phyloP scores from a whole-genome alignment of 768 basidiomycete genomes.

The Coprinopsis strossmayeri region DNA sequence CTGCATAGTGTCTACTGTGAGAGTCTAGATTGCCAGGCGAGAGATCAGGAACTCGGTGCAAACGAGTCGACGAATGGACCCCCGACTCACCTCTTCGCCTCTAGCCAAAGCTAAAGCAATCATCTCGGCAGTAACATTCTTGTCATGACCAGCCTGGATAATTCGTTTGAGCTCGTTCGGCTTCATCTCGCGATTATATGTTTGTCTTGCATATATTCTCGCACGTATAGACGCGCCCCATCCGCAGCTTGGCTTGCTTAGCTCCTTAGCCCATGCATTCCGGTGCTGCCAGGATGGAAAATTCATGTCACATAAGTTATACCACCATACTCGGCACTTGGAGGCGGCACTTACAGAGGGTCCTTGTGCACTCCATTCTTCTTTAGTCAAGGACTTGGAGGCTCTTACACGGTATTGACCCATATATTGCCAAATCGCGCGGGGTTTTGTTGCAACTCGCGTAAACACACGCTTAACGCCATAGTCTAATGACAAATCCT shows the following conservation, averaged over 20 bases:
- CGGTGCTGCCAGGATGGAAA: background rate
- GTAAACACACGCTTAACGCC: constrained; percentile 22
- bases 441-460: constrained; percentile 20
- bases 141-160: constrained; percentile 5
- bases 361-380: constrained; percentile 16
- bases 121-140: constrained; percentile 1
- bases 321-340: constrained; percentile 15
- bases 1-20: constrained; percentile 3
- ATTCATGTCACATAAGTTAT: no score
- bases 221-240: background rate
- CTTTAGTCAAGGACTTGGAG: constrained; percentile 31
- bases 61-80: background rate
- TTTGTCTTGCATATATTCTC: background rate
- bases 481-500: constrained; percentile 11
- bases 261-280: background rate
- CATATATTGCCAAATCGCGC: constrained; percentile 22
- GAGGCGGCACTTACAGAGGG: constrained; percentile 20
- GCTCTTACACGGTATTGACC: constrained; percentile 27
- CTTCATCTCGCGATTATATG: background rate
- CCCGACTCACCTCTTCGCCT: constrained; percentile 3
- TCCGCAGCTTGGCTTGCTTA: background rate
- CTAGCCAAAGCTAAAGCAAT: constrained; percentile 1
- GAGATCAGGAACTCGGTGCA: background rate
- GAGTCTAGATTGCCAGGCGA: background rate
- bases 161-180: background rate